phyloP scores from a whole-genome alignment of 2,329 filamentous ascomycete genomes.

The Cladosporium sp. region DNA sequence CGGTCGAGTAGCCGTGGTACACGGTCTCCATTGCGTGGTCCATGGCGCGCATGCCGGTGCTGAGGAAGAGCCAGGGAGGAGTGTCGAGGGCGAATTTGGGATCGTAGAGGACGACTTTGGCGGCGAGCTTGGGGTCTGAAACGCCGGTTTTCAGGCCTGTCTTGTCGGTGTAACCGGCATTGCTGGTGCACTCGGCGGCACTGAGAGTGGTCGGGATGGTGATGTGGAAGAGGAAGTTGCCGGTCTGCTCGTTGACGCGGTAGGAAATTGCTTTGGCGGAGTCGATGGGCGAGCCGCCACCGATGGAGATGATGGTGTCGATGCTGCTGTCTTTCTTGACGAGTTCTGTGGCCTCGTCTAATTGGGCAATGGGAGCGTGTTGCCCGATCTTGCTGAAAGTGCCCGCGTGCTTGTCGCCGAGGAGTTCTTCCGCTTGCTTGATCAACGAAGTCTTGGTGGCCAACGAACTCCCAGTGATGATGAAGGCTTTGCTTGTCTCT shows the following conservation, averaged over 20 bases:
- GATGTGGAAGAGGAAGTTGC: conserved; percentile 49
- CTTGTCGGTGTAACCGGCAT: conserved; percentile 54
- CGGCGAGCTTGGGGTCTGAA: conserved; percentile 45
- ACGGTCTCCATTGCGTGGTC: conserved; percentile 59
- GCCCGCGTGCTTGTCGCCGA: conserved; percentile 52
- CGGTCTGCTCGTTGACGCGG: conserved; percentile 44
- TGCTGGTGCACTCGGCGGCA: conserved; percentile 58
- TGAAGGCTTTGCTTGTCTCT: conserved; percentile 56
- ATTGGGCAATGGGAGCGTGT: conserved; percentile 57
- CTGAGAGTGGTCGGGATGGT: conserved; percentile 54
- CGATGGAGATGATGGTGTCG: conserved; percentile 59
- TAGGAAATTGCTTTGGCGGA: conserved; percentile 52
- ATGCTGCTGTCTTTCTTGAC: conserved; percentile 50
- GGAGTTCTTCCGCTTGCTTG: conserved; percentile 52
- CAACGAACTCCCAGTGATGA: conserved; percentile 58
- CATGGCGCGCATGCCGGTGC: conserved; percentile 56
- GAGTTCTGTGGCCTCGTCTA: conserved; percentile 54
- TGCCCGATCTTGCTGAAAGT: conserved; percentile 59
- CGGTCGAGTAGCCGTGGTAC: conserved; percentile 55
- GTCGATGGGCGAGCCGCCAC: conserved; percentile 59
- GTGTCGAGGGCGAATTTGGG: conserved; percentile 54
- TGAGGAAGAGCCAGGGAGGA: conserved; percentile 52
- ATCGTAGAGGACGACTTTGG: conserved; percentile 57
- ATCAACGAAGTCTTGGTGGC: conserved; percentile 57
- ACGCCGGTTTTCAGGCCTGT: conserved; percentile 55